phyloP scores from a whole-genome alignment of 495 filamentous ascomycete species.

The Penicillium steckii region DNA sequence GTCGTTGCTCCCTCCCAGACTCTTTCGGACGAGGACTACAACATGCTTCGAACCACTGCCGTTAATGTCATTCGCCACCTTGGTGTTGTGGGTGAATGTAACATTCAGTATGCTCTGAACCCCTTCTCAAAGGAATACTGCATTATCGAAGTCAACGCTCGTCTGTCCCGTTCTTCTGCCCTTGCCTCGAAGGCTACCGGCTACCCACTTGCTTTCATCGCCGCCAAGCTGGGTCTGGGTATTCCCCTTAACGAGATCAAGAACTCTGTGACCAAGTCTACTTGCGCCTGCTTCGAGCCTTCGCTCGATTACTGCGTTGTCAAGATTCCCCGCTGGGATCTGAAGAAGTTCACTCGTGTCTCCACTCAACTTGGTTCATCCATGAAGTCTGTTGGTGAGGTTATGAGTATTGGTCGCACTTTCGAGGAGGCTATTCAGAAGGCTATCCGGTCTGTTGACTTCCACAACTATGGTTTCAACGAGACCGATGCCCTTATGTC shows the following conservation, averaged over 20 bases:
- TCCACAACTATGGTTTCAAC: constrained; percentile 92
- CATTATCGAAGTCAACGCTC: constrained; percentile 98
- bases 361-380: constrained; percentile 93
- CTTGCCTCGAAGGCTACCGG: constrained; percentile 97
- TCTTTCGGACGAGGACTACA: constrained; percentile 96
- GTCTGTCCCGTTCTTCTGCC: constrained; percentile 93
- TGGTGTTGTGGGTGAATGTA: constrained; percentile 96
- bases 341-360: constrained; percentile 97
- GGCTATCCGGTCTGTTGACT: constrained; percentile 92
- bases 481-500: constrained; percentile 91
- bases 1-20: constrained; percentile 97
- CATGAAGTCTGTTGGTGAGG: constrained; percentile 99
- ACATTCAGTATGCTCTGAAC: constrained; percentile 97
- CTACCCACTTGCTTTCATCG: constrained; percentile 94
- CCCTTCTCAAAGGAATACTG: constrained; percentile 97
- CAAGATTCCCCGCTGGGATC: constrained; percentile 97
- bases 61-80: constrained; percentile 98
- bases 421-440: constrained; percentile 99
- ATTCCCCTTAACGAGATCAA: constrained; percentile 96
- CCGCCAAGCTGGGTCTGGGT: constrained; percentile 89
- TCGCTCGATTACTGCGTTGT: constrained; percentile 98
- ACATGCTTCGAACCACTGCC: constrained; percentile 97
- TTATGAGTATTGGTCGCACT: constrained; percentile 95
- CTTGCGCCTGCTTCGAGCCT: constrained; percentile 98
- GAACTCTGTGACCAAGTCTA: constrained; percentile 94